Evolutionary conservation across 148 eudicot genomes (phyloP), one percentile per base, ranked within the genome.

Genomic region (Chenopodium suecicum): DNA sequence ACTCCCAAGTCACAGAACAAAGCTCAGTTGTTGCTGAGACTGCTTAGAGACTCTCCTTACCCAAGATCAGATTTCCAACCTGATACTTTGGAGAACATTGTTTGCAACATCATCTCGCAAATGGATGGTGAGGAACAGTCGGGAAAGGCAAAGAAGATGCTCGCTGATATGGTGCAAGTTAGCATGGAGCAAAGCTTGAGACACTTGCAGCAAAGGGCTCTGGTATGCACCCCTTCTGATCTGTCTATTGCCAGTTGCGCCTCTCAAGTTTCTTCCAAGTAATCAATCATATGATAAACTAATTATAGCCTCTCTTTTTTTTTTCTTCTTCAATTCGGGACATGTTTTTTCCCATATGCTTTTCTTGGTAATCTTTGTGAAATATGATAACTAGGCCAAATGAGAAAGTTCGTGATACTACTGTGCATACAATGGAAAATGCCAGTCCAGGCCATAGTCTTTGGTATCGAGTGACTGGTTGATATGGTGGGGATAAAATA

Each of bases 121-220:
- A 91, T 97, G 34, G 97, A 97, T 34, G 94, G 90, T 5, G 97
- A 94, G 73, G 98, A 91, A 29, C 97, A 97, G 82, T 78, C 89
- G 0, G 95, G 92, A 23, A 97, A 97, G 78, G 99, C 99, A 20
- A 92, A 92, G 91, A 88, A 90, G 87, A 91, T 97, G 98, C 86
- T 97, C 70, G 90, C 99, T 0, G 98, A 94, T 60, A 94, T 97
- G 99, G 97, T 97, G 11, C 98, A 94, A 80, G 98, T 94, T 80
- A 97, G 99, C 86, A 97, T 97, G 99, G 98, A 97, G 79, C 97
- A 92, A 90, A 97, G 99, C 83, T 89, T 92, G 86, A 86, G 91
- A 82, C 98, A 92, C 80, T 82, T 97, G 83, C 97, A 94, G 79
- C 90, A 90, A 77, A 86, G 99, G 88, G 99, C 99, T 78, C 72